Evolutionary conservation across 2,329 filamentous ascomycete genomes (phyloP), one percentile per base, ranked within the genome.

Genomic region (Exophiala sideris): DNA sequence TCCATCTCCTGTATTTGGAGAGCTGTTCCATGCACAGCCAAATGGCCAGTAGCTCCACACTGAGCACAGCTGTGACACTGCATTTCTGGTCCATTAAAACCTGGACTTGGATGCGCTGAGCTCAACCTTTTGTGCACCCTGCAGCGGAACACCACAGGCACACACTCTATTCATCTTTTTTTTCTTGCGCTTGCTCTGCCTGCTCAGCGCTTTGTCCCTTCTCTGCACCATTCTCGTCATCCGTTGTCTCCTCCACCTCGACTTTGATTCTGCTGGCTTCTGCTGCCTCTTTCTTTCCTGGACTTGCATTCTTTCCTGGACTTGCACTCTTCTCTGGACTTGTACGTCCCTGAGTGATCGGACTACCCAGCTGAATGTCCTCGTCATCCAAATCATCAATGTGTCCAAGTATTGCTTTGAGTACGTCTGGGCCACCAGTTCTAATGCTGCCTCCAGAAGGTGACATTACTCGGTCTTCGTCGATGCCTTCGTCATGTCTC

Each of bases 361-460:
- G 44, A 24, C 51, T 48, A 14, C 45, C 40, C 6, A 32, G 18
- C 11, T 55, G 48, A 35, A 45, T 46, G 16, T 54, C 18, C 32
- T 52, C 41, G 7, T 58, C 54, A 34, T 56, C 45, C n/a, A 16
- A 32, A 21, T 56, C 60, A 16, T 55, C 33, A 9, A 56, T 56
- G 45, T 64, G 62, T 7, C 56, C 58, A 32, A 64, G 46, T 10
- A 64, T 60, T 3, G 58, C 62, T 35, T 57, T 54, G 2, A 64
- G 54, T 7, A 64, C 40, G 46, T 64, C 62, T 6, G 47, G 45
- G 10, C 56, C 58, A 20, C 50, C 56, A 6, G 62, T 64, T 14
- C 62, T 33, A 29, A 64, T 62, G 39, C 58, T 61, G 24, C 60
- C 61, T 2, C 62, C 62, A 14, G 58, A 56, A 14, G 59, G 59